These are phyloP conservation scores for Penicillium cinerascens DNA, from an alignment of 495 filamentous ascomycete genomes.

Conservation along the genomic window DNA sequence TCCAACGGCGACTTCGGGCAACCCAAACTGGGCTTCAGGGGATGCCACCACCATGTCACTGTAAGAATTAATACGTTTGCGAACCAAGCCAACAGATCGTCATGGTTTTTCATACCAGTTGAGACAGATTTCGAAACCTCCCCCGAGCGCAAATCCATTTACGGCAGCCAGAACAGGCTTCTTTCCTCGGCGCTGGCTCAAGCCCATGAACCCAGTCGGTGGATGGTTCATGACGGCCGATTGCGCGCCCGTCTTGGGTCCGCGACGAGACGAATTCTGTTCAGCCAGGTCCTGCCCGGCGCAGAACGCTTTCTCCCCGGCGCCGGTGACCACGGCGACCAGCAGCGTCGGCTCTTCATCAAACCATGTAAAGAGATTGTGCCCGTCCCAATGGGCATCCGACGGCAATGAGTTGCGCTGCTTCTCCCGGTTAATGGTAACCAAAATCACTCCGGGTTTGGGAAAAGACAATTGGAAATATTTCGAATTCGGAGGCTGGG, in stretches of 20 bases:
- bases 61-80: background rate
- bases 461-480: conserved; percentile 29
- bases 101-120: conserved; percentile 39
- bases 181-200: conserved; percentile 29
- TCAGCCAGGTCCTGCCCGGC: conserved; percentile 47
- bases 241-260: conserved; percentile 5
- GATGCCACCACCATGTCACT: conserved; percentile 62
- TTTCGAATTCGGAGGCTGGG: conserved; percentile 15
- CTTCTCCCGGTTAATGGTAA: conserved; percentile 35
- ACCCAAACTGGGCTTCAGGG: conserved; percentile 49
- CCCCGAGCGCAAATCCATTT: conserved; percentile 65
- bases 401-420: conserved; percentile 41
- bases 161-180: conserved; percentile 67
- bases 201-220: conserved; percentile 24
- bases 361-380: conserved; percentile 45
- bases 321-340: conserved; percentile 47
- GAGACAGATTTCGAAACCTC: conserved; percentile 67
- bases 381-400: conserved; percentile 43
- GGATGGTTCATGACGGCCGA: conserved; percentile 18
- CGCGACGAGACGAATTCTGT: conserved; percentile 9
- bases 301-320: conserved; percentile 49
- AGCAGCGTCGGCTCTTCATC: conserved; percentile 47
- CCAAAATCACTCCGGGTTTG: conserved; percentile 28
- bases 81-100: background rate
- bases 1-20: conserved; percentile 65